Base-by-base conservation (phyloP, 805 yeast genomes). In the Pichia exigua region DNA sequence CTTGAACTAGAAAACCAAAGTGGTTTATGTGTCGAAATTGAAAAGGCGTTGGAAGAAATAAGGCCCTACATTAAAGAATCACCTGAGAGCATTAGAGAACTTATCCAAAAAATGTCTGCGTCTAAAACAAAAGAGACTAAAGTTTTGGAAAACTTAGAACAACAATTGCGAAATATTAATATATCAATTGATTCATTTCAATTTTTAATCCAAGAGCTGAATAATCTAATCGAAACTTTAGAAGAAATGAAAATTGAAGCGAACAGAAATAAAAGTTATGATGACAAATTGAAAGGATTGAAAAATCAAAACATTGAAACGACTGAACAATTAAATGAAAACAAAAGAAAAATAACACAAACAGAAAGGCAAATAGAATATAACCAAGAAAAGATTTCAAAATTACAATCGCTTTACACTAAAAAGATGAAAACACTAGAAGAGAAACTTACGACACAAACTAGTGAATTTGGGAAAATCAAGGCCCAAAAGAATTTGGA, bases 1-100 rank as follows among this genome's bases (percentile, higher is more conserved):
- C 77, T 77, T 45, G 77, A 79, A 50, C 65, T 85, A 10, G 88
- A 86, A 57, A 82, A 81, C 54, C 75, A 77, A 50, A 80, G 78
- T 52, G 81, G 78, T 51, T 65, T 81, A 43, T 69, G 81, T 18
- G 66, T 78, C 15, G 88, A 83, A 51, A 64, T 80, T 2, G 77
- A 75, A 49, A 77, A 78, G 46, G 83, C 81, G 48, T 65, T 81
- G 22, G 87, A 82, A 38, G 79, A 77, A 54, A 68, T 87, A 49
- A 74, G 77, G 52, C 76, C 76, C 32, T 85, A 83, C 59, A 72
- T 83, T 3, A 74, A 78, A 41, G 82, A 82, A 42, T 79, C 86
- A 30, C 81, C 86, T 13, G 78, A 74, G 41, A 74, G 76, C 39
- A 68, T 85, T 24, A 69, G 70, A 30, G 73, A 73, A 54, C 73